Evolutionary conservation across 2,329 filamentous ascomycete genomes (phyloP).

Genomic region (Colletotrichum musicola): DNA sequence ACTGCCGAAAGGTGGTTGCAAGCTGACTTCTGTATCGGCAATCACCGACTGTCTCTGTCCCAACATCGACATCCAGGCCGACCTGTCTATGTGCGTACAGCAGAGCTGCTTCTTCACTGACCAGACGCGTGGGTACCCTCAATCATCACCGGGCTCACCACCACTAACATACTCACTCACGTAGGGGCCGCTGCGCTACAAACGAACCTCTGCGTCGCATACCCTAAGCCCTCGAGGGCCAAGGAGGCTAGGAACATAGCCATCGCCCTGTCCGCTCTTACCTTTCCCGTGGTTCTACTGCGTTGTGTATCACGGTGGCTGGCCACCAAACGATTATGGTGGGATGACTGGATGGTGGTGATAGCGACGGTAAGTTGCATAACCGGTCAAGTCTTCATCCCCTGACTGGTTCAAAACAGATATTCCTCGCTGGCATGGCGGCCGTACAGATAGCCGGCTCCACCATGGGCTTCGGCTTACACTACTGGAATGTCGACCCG

Average conservation of each 20-base stretch:
- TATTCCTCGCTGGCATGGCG: conserved; percentile 31
- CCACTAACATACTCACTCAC: background rate
- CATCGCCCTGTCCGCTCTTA: conserved; percentile 35
- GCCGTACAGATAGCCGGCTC: conserved; percentile 36
- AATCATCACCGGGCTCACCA: too few relatives aligned
- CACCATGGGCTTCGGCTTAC: conserved; percentile 40
- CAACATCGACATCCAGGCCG: conserved; percentile 28
- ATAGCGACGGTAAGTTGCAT: background rate
- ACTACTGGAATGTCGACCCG: conserved; percentile 43
- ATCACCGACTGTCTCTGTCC: conserved; percentile 38
- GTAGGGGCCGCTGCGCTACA: conserved; percentile 2
- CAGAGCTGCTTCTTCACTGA: conserved; percentile 33
- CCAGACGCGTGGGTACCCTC: conserved; percentile 25
- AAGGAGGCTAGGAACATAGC: conserved; percentile 42
- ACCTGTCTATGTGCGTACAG: conserved; percentile 38
- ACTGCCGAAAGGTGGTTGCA: conserved; percentile 23
- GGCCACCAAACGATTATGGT: conserved; percentile 32
- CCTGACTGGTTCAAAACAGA: background rate
- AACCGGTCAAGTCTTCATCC: background rate
- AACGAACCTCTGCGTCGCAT: conserved; percentile 34
- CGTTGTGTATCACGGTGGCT: conserved; percentile 33
- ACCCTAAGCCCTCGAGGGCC: conserved; percentile 35
- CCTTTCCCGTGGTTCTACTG: conserved; percentile 26
- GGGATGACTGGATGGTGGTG: conserved; percentile 37
- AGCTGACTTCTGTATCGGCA: conserved; percentile 21